A percentile compares a stretch with the other conserved stretches of the same genome.
These are phyloP conservation scores for Malassezia nana DNA, from an alignment of 1,284 basidiomycete genomes.

Conservation along the genomic window DNA sequence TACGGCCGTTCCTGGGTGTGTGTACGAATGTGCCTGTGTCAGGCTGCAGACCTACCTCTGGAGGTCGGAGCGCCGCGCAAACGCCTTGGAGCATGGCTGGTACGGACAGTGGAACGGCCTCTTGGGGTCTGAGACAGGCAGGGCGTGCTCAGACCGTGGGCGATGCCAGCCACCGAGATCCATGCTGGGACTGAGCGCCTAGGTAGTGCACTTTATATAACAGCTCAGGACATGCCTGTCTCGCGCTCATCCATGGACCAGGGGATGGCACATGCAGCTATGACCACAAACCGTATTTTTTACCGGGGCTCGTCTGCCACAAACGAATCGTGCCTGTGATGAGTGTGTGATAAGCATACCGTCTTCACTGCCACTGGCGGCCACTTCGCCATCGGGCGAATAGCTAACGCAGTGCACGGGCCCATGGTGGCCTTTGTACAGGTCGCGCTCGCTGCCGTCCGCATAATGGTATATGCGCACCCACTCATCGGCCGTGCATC, in stretches of 20 bases:
- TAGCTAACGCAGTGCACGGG: constrained; percentile 89
- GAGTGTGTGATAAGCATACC: constrained; percentile 53
- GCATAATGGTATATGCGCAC: constrained; percentile 78
- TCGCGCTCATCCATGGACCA: not conserved
- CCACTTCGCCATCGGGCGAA: constrained; percentile 95
- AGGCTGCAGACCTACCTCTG: constrained; percentile 1
- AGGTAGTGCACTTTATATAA: not conserved
- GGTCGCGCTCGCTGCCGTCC: constrained; percentile 76
- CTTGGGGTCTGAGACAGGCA: not conserved
- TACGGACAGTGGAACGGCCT: constrained; percentile 1
- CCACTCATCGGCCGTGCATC: constrained; percentile 86
- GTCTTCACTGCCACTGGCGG: constrained; percentile 82
- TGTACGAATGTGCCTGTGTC: constrained; percentile 34
- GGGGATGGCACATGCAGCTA: not conserved
- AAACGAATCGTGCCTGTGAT: constrained; percentile 15
- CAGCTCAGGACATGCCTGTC: not conserved
- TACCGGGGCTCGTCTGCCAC: constrained; percentile 13
- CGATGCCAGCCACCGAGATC: not conserved
- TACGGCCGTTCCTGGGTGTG: constrained; percentile 43
- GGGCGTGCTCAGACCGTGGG: not conserved
- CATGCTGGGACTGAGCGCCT: not conserved
- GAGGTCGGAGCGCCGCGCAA: constrained; percentile 14
- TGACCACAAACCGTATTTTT: constrained; percentile 17
- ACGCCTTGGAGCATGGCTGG: constrained; percentile 8
- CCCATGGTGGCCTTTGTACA: constrained; percentile 94